Conservation (phyloP, 352 stramenopile genomes). For the Globisporangium carolinianum region DNA sequence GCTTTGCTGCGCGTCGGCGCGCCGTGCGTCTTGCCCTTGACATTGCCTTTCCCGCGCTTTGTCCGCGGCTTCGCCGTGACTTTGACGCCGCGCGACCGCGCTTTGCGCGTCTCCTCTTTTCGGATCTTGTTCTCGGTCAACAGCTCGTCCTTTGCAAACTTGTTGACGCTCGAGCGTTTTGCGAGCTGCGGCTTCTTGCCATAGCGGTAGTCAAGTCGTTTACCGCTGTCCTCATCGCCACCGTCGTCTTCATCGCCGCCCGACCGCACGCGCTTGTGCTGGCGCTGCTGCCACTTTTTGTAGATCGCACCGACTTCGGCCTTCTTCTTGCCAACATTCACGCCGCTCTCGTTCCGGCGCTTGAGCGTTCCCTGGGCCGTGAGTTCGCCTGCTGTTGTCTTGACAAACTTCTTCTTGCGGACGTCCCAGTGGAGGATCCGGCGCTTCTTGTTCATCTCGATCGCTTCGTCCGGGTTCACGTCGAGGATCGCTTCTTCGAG, state of each 20-base stretch:
- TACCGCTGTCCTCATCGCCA: conserved; percentile 23
- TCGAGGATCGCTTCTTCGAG: conserved; percentile 97
- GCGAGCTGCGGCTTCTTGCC: conserved; percentile 59
- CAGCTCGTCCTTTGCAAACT: conserved; percentile 73
- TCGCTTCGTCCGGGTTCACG: conserved; percentile 97
- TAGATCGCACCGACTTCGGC: conserved; percentile 86
- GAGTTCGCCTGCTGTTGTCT: conserved; percentile 89
- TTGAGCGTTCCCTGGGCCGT: conserved; percentile 76
- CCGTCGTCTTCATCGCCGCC: conserved; percentile 67
- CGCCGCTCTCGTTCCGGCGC: conserved; percentile 80
- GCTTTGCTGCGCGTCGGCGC: conserved; percentile 80
- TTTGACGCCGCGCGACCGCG: conserved; percentile 72
- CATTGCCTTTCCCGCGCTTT: conserved; percentile 27
- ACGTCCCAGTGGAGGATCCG: conserved; percentile 98
- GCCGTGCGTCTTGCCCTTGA: conserved; percentile 71
- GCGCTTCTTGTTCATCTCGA: conserved; percentile 96
- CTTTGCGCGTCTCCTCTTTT: conserved; percentile 83
- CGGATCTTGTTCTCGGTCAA: conserved; percentile 73
- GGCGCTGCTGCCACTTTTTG: conserved; percentile 91
- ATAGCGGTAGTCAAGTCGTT: conserved; percentile 67
- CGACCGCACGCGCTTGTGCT: conserved; percentile 78
- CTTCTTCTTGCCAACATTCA: conserved; percentile 80
- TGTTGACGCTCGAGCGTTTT: conserved; percentile 54
- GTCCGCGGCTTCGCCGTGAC: conserved; percentile 27
- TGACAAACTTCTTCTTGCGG: conserved; percentile 96